Evolutionary conservation across 257 asterid genomes (phyloP).

Genomic region (Datura wrightii): DNA sequence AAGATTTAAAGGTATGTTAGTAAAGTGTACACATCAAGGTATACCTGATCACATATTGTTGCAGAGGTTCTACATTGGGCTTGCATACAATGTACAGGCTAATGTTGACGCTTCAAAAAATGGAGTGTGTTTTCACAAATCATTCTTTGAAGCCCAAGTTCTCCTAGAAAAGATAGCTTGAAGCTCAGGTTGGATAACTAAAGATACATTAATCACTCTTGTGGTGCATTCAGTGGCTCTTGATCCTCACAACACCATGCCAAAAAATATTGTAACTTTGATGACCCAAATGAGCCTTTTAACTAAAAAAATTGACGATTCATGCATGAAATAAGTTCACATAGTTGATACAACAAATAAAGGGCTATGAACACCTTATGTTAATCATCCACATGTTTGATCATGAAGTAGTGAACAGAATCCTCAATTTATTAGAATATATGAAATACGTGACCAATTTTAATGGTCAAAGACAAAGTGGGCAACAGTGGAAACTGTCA

Average conservation of each 20-base stretch:
- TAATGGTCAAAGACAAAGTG: no score
- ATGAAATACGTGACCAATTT: no score
- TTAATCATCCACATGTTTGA: no score
- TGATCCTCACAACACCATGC: no score
- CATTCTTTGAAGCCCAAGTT: neutral
- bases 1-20: neutral
- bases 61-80: neutral
- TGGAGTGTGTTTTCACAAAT: neutral
- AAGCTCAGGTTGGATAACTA: neutral
- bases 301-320: no score
- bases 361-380: neutral
- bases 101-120: neutral
- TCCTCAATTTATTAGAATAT: no score
- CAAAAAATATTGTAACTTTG: no score
- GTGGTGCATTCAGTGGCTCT: neutral
- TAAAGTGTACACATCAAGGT: neutral
- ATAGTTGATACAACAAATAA: no score
- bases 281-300: neutral
- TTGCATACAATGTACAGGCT: neutral
- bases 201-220: neutral
- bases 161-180: neutral
- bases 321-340: neutral
- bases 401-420: no score
- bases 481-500: no score
- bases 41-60: neutral